Evolutionary conservation across 2,329 filamentous ascomycete species (phyloP), one percentile per base, ranked within the genome.

Genomic region (Phoma herbarum): DNA sequence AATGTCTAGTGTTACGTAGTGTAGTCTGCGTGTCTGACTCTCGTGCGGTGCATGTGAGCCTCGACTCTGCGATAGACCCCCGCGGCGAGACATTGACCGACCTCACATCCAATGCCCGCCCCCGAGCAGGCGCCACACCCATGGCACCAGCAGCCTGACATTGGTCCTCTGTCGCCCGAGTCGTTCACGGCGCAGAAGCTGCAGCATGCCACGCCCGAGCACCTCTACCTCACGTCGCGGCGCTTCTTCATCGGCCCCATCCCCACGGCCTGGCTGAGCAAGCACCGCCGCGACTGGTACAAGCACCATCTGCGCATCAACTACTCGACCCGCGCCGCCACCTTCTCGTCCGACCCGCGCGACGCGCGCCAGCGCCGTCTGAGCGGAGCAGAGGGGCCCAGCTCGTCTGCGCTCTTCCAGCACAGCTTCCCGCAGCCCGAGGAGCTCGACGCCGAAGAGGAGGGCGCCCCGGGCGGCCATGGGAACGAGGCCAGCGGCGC

Each of bases 201-300:
- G 84, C 82, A 85, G 77, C 85, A 89, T 80, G 84, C 85, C 47
- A 86, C 84, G 42, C 81, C 85, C 23, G 81, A 85, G 59, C 87
- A 89, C 68, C 75, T 89, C 39, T 82, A 88, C 74, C 77, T 86
- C 64, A 89, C 87, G 7, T 85, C 82, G 50, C 81, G 84, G 53
- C 84, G 87, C 53, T 84, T 84, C 75, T 89, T 89, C 75, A 86
- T 89, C 58, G 87, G 87, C 0, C 87, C 87, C 33, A 86, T 89
- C 33, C 87, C 87, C 22, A 84, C 86, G 66, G 86, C 85, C 56
- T 89, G 87, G 87, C 79, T 88, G 52, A 85, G 84, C 65, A 85
- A 82, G 60, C 84, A 88, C 71, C 81, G 86, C 51, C 86, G 86
- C 66, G 82, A 85, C 57, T 89, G 87, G 87, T 88, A 88, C 75